A percentile compares a stretch with the other conserved stretches of the same genome.
Conservation (phyloP, 139 green algal genomes). For the Picochlorum sp. region DNA sequence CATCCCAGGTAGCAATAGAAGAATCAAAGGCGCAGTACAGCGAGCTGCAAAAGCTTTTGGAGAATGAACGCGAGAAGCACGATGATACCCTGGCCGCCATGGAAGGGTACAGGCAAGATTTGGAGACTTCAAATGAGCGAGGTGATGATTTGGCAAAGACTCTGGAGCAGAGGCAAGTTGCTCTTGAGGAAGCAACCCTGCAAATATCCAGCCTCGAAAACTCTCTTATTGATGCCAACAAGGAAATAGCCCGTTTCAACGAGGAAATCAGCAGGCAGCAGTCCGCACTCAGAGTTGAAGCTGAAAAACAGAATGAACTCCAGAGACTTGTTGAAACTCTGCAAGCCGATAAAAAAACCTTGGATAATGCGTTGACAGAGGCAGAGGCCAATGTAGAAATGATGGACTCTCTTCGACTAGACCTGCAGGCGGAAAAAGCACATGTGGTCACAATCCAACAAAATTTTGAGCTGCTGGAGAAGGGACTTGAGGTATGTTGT, state of each 20-base stretch:
- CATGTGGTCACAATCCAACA: too few species aligned
- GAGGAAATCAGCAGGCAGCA: too few species aligned
- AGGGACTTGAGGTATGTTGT: too few species aligned
- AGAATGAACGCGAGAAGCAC: conserved; percentile 28
- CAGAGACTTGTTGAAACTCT: too few species aligned
- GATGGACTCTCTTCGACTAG: not conserved
- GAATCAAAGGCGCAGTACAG: conserved; percentile 27
- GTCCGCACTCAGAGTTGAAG: too few species aligned
- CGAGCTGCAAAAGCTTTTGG: conserved; percentile 7
- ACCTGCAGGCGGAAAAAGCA: not conserved
- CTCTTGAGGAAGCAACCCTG: conserved; percentile 4
- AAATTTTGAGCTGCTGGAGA: too few species aligned
- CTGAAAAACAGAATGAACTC: too few species aligned
- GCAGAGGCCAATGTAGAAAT: not conserved
- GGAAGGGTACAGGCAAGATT: conserved; percentile 14
- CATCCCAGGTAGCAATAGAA: conserved; percentile 30
- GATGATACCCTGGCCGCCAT: conserved; percentile 1
- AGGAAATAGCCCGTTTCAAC: too few species aligned
- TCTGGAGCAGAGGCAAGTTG: conserved; percentile 15
- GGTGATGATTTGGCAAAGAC: conserved; percentile 13
- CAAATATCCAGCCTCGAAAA: too few species aligned
- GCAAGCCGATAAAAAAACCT: too few species aligned
- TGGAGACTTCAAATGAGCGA: conserved; percentile 4
- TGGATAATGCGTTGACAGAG: not conserved
- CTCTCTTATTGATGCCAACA: too few species aligned